These are phyloP conservation scores for Marchantia polymorpha DNA, from an alignment of 225 moss, liverwort and hornwort species.

Conservation along the genomic window DNA sequence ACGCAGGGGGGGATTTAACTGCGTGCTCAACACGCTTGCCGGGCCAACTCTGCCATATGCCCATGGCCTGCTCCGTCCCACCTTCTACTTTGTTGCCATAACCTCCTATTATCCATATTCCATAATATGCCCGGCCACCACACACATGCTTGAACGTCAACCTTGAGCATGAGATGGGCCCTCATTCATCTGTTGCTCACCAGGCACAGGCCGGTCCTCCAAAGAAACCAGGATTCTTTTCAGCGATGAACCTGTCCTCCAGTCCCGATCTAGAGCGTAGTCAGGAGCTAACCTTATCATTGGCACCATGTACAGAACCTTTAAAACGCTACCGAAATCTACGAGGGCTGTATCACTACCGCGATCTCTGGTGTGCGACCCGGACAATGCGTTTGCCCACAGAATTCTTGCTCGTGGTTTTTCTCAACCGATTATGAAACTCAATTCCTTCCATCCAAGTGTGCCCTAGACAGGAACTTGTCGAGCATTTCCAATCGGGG, in stretches of 20 bases:
- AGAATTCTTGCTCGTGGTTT: neutral
- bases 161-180: neutral
- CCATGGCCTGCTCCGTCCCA: conserved; percentile 39
- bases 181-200: neutral
- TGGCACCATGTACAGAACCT: neutral
- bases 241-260: neutral
- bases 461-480: neutral
- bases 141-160: neutral
- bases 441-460: neutral
- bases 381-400: neutral
- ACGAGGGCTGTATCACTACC: neutral
- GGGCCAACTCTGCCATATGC: conserved; percentile 29
- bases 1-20: neutral
- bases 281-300: neutral
- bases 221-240: neutral
- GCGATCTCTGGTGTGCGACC: neutral
- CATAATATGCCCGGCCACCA: neutral
- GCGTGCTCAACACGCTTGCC: conserved; percentile 29
- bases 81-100: neutral
- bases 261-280: neutral
- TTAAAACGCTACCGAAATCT: neutral
- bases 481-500: neutral
- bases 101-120: conserved; percentile 13
- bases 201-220: neutral
- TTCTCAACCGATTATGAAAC: neutral